Evolutionary conservation across 495 filamentous ascomycete species (phyloP).

Genomic region (Penicillium lividum): DNA sequence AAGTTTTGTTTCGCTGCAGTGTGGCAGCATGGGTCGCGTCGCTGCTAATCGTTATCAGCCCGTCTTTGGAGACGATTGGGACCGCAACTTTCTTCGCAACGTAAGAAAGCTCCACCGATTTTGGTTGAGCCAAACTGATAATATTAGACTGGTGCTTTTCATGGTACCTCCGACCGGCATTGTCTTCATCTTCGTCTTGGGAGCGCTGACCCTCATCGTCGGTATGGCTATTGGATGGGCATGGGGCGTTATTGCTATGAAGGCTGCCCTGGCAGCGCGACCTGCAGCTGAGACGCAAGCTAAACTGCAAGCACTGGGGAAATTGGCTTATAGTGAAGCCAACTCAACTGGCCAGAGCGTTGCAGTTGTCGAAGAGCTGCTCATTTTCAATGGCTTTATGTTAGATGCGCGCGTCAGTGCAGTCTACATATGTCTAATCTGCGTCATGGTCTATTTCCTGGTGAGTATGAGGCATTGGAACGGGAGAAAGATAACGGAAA

Average conservation of each 20-base stretch:
- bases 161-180: constrained; percentile 42
- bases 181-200: constrained; percentile 41
- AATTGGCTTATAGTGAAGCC: constrained; percentile 30
- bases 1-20: constrained; percentile 45
- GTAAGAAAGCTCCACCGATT: constrained; percentile 14
- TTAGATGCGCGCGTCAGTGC: constrained; percentile 42
- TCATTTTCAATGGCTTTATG: constrained; percentile 43
- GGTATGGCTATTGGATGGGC: constrained; percentile 43
- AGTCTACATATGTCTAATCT: constrained; percentile 37
- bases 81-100: constrained; percentile 34
- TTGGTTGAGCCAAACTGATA: too few species aligned
- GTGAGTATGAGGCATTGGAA: constrained; percentile 13
- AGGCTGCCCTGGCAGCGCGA: constrained; percentile 40
- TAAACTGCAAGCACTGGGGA: constrained; percentile 30
- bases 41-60: constrained; percentile 43
- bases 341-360: constrained; percentile 36
- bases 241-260: constrained; percentile 46
- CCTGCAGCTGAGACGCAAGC: constrained; percentile 39
- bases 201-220: constrained; percentile 32
- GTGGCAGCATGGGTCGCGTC: constrained; percentile 44
- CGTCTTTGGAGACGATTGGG: constrained; percentile 31
- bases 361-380: constrained; percentile 20
- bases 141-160: constrained; percentile 33
- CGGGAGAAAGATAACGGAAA: background rate
- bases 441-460: constrained; percentile 40